Evolutionary conservation across 345 rosid species (phyloP).

Genomic region (Turritis glabra): DNA sequence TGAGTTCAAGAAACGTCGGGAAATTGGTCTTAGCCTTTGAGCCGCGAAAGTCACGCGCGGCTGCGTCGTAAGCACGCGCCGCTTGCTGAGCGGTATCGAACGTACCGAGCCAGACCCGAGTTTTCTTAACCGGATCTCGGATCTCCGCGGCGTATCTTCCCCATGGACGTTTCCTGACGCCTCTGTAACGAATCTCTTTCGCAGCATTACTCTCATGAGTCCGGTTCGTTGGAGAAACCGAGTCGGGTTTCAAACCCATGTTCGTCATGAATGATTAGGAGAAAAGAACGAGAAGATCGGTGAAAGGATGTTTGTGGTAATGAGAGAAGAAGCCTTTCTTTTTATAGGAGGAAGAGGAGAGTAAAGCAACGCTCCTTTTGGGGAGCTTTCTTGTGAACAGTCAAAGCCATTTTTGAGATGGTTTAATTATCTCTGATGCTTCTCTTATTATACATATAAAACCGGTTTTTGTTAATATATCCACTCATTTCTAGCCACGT

Average conservation of each 20-base stretch:
- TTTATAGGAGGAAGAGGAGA: slow-evolving; percentile 35
- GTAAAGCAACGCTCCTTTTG: slow-evolving; percentile 46
- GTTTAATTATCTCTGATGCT: background rate
- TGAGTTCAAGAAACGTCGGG: slow-evolving; percentile 40
- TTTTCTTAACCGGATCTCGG: slow-evolving; percentile 80
- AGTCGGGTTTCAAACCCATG: slow-evolving; percentile 5
- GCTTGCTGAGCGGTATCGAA: slow-evolving; percentile 91
- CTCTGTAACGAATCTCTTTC: slow-evolving; percentile 72
- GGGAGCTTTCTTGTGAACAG: slow-evolving; percentile 46
- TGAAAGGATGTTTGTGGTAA: slow-evolving; percentile 27
- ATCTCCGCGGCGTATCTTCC: slow-evolving; percentile 96
- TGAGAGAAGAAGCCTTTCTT: slow-evolving; percentile 7
- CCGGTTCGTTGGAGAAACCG: slow-evolving; percentile 20
- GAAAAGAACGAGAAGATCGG: slow-evolving; percentile 13
- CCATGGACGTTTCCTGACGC: slow-evolving; percentile 94
- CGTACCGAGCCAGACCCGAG: slow-evolving; percentile 96
- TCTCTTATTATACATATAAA: slow-evolving; percentile 27
- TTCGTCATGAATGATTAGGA: background rate
- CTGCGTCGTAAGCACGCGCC: slow-evolving; percentile 82
- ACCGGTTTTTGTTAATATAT: background rate
- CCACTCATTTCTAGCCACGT: slow-evolving; percentile 26
- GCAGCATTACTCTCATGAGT: background rate
- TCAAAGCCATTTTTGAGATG: slow-evolving; percentile 27
- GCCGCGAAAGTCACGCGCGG: slow-evolving; percentile 81
- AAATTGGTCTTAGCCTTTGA: slow-evolving; percentile 83